Base-by-base conservation (phyloP, 371 early-diverging fungal species). In the Mortierella sp. region DNA sequence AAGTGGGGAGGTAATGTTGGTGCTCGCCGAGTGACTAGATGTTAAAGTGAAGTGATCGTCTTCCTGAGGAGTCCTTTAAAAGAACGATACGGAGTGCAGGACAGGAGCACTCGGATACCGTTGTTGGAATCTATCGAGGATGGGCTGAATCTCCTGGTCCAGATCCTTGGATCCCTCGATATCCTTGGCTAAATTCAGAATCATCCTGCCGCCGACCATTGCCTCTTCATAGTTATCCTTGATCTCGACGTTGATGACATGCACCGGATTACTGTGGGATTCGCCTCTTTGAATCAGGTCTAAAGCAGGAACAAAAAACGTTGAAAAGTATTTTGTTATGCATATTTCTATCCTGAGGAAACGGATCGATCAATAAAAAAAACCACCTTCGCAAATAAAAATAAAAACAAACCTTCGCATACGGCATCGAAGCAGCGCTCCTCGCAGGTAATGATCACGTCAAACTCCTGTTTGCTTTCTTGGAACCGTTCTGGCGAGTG, bases 371-470 rank as follows among this genome's bases (percentile, higher is more conserved):
- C n/a, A n/a, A n/a, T n/a, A n/a, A n/a, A n/a, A n/a, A n/a, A n/a
- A n/a, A n/a, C n/a, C n/a, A n/a, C n/a, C n/a, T n/a, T n/a, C n/a
- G n/a, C n/a, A n/a, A n/a, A n/a, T n/a, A n/a, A n/a, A n/a, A n/a
- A 41, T 31, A 15, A 19, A n/a, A 15, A 17, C 65, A 53, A 72
- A 92, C 93, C 96, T 81, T 99, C 97, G 47, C 92, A 90, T 0
- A 97, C 97, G 0, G 96, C 89, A 72, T 97, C 96, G 76, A 94
- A 99, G 53, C 95, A 95, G 28, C 97, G 87, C 73, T 98, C 98
- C 82, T 99, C 99, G 65, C 99, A 98, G 4, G 97, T 97, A 49
- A 99, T 92, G 32, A 99, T 92, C 0, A 99, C 90, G 80, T 98
- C 98, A 79, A 89, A 97, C n/a, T 84, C 79, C 31, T 88, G 86